Base-by-base conservation (phyloP, 768 basidiomycete genomes). In the Tulasnella sp. region DNA sequence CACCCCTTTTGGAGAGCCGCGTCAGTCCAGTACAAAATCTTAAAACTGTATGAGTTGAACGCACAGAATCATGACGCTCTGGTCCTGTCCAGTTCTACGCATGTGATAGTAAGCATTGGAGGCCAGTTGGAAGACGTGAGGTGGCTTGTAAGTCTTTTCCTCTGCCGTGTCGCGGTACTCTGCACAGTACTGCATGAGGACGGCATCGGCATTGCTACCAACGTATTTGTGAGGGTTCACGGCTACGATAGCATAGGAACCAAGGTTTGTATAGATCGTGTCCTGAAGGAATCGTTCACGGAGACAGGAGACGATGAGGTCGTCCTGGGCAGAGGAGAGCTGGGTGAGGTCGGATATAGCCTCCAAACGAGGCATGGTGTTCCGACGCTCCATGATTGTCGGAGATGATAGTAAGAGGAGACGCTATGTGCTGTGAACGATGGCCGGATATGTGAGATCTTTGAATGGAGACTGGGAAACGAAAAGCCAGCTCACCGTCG, bases 81-180 rank as follows among this genome's bases (percentile, higher is more conserved):
- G 97, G 83, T 99, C 97, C 85, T 97, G 94, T 0, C 89, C 88
- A 0, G 97, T 99, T 79, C 97, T 86, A 71, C 90, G 87, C 96
- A 98, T 97, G 83, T 98, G 94, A 82, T 96, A 98, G 84, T 96
- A 98, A 5, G 94, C 91, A 83, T 93, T 92, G 80, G 94, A 91
- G 6, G 94, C 93, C 68, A 94, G 86, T 80, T 96, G 91, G 82
- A 97, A 99, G 58, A 99, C 90, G 81, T 99, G 97, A 1, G 97
- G 97, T 40, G 90, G 88, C 1, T 90, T 85, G 11, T 83, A 82
- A 71, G 86, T 85, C 82, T 88, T 90, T 79, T 88, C 87, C 71
- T 88, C 87, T 12, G 87, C 84, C 6, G 92, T 90, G 80, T 93
- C 90, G 58, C 93, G 88, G 81, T 96, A 94, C 80, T 96, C 91